A percentile compares a stretch with the other conserved stretches of the same genome.
phyloP scores from a whole-genome alignment of 1,284 basidiomycete species.

The Pholiota adiposa region DNA sequence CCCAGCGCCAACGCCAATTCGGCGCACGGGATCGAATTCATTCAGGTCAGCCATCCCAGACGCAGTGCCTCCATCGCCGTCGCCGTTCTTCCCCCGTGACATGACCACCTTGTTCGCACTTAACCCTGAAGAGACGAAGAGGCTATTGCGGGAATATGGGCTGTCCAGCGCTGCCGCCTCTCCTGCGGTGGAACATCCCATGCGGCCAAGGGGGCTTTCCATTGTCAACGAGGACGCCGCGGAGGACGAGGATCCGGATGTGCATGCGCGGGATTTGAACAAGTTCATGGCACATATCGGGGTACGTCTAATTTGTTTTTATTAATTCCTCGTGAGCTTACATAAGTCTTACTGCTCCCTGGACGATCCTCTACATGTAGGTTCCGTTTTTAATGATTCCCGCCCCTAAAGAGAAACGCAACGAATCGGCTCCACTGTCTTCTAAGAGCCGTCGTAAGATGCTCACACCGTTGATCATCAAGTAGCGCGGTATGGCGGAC shows the following conservation, averaged over 20 bases:
- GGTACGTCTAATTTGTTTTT: slow-evolving; percentile 29
- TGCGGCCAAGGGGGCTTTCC: slow-evolving; percentile 22
- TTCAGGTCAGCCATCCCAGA: slow-evolving; percentile 18
- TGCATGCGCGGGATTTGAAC: slow-evolving; percentile 45
- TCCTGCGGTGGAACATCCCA: slow-evolving; percentile 23
- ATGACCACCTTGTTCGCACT: slow-evolving; percentile 44
- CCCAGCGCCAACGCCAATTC: slow-evolving; percentile 35
- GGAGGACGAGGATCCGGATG: slow-evolving; percentile 25
- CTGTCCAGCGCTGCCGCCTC: slow-evolving; percentile 36
- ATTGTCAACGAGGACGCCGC: slow-evolving; percentile 24
- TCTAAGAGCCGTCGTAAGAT: slow-evolving; percentile 27
- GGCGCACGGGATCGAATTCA: slow-evolving; percentile 23
- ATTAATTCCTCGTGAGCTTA: slow-evolving; percentile 11
- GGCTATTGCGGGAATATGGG: slow-evolving; percentile 47
- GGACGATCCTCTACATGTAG: slow-evolving; percentile 21
- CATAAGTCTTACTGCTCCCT: slow-evolving; percentile 7
- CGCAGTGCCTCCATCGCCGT: slow-evolving; percentile 35
- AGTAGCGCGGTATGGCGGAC: slow-evolving; percentile 8
- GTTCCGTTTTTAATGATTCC: slow-evolving; percentile 42
- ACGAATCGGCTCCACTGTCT: slow-evolving; percentile 20
- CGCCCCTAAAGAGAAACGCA: slow-evolving; percentile 29
- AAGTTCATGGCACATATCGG: slow-evolving; percentile 51
- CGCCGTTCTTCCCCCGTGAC: slow-evolving; percentile 40
- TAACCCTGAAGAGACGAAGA: slow-evolving; percentile 40
- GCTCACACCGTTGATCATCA: slow-evolving; percentile 33